Conservation (phyloP, 2,329 filamentous ascomycete species). For the Tolypocladium sp. region DNA sequence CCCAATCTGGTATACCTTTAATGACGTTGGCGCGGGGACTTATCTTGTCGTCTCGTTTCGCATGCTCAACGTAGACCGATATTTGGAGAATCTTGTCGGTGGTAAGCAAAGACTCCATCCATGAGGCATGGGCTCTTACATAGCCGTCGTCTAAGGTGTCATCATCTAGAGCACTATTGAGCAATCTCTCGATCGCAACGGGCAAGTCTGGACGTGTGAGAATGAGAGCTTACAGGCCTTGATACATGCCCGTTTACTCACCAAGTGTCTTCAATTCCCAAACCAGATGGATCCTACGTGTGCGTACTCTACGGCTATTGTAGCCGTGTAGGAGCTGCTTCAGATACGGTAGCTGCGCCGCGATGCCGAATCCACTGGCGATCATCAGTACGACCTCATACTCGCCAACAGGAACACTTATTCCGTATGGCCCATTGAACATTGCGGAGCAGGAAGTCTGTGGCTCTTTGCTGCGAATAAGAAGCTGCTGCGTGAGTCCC, state of each 20-base stretch:
- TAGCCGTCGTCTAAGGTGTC: constrained; percentile 6
- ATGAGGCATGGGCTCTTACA: not conserved
- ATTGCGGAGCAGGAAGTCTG: constrained; percentile 10
- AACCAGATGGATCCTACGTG: constrained; percentile 21
- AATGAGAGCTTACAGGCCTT: too few relatives aligned
- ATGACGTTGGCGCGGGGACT: not conserved
- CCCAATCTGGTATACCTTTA: constrained; percentile 1
- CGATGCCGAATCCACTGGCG: constrained; percentile 22
- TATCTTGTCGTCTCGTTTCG: not conserved
- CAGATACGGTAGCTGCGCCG: constrained; percentile 21
- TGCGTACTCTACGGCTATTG: constrained; percentile 15
- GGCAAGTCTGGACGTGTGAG: constrained; percentile 2
- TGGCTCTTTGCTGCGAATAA: not conserved
- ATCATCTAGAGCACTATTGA: constrained; percentile 1
- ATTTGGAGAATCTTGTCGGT: not conserved
- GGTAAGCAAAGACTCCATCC: not conserved
- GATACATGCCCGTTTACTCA: constrained; percentile 1
- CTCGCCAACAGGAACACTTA: constrained; percentile 12
- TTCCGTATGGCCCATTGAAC: constrained; percentile 21
- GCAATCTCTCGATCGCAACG: not conserved
- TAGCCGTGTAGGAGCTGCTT: constrained; percentile 24
- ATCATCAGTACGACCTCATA: constrained; percentile 23
- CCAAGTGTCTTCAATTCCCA: constrained; percentile 19
- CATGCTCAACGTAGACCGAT: not conserved
- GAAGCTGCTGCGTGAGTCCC: not conserved